These are phyloP conservation scores for Fragaria vesca DNA, from an alignment of 306 rosid species.

Conservation along the genomic window DNA sequence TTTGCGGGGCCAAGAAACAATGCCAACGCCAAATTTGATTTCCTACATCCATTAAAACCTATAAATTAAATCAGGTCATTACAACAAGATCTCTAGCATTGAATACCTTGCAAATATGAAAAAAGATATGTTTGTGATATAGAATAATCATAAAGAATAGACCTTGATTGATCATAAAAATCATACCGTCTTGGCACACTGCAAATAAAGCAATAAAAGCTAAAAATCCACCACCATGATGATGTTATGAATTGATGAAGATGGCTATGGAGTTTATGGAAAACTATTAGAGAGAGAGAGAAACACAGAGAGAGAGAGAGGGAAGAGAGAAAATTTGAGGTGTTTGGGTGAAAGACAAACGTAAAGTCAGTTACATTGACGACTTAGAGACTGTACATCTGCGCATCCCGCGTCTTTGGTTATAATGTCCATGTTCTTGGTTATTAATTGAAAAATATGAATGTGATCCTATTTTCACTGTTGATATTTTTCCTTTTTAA, in stretches of 20 bases:
- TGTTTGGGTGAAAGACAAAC: slow-evolving; percentile 23
- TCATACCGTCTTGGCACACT: slow-evolving; percentile 44
- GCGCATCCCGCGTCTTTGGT: slow-evolving; percentile 36
- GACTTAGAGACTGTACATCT: slow-evolving; percentile 16
- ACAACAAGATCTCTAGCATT: not conserved
- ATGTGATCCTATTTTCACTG: not conserved
- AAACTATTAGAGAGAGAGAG: not conserved
- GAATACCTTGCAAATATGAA: no score
- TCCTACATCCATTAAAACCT: slow-evolving; percentile 10
- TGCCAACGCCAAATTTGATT: slow-evolving; percentile 1
- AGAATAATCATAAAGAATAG: not conserved
- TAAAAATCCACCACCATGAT: slow-evolving; percentile 17
- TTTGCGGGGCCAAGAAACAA: slow-evolving; percentile 29
- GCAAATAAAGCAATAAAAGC: slow-evolving; percentile 33
- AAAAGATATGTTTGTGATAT: not conserved
- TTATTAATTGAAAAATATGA: not conserved
- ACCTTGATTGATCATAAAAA: not conserved
- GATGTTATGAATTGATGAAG: slow-evolving; percentile 8
- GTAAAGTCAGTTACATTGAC: slow-evolving; percentile 38
- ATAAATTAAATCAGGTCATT: not conserved
- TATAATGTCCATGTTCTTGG: not conserved
- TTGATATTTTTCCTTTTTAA: not conserved
- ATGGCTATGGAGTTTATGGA: slow-evolving; percentile 3
- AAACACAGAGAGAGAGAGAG: not conserved
- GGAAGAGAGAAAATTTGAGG: not conserved